A percentile compares a stretch with the other conserved stretches of the same genome.
Conservation (phyloP, 2,329 filamentous ascomycete species). For the Drechslerella dactyloides region DNA sequence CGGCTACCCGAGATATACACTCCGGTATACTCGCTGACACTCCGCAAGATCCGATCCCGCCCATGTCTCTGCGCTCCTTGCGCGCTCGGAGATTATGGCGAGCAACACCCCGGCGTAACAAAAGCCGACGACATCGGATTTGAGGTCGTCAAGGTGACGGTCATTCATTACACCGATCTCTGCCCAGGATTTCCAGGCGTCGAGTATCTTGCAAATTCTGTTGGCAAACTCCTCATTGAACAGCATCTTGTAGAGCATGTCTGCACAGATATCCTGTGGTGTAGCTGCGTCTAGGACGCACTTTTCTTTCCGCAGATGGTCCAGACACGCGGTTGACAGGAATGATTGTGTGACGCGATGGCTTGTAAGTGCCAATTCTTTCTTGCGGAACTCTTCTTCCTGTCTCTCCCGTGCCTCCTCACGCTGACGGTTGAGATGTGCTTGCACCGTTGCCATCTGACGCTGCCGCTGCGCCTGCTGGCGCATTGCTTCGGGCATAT, state of each 20-base stretch:
- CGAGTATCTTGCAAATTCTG: slow-evolving; percentile 61
- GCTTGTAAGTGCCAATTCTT: slow-evolving; percentile 39
- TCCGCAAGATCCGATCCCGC: slow-evolving; percentile 46
- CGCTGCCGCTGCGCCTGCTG: slow-evolving; percentile 60
- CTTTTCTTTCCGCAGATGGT: slow-evolving; percentile 62
- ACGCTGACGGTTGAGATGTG: slow-evolving; percentile 35
- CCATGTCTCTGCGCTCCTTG: slow-evolving; percentile 42
- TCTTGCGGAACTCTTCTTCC: slow-evolving; percentile 44
- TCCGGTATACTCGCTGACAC: slow-evolving; percentile 40
- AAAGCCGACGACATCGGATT: slow-evolving; percentile 28
- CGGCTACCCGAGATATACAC: slow-evolving; percentile 34
- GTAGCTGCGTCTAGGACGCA: slow-evolving; percentile 61
- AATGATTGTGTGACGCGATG: slow-evolving; percentile 60
- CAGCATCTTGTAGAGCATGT: slow-evolving; percentile 64
- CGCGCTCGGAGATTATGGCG: slow-evolving; percentile 34
- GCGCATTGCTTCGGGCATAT: slow-evolving; percentile 60
- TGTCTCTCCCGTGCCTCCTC: slow-evolving; percentile 40
- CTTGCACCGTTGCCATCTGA: slow-evolving; percentile 52
- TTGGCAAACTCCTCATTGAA: slow-evolving; percentile 61
- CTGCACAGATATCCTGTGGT: slow-evolving; percentile 61
- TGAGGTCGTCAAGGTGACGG: slow-evolving; percentile 46
- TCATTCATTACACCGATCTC: slow-evolving; percentile 64
- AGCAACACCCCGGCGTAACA: slow-evolving; percentile 40
- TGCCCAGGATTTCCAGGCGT: slow-evolving; percentile 65
- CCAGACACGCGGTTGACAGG: slow-evolving; percentile 61